Base-by-base conservation (phyloP, 331 rosid genomes). In the Acacia pycnantha region DNA sequence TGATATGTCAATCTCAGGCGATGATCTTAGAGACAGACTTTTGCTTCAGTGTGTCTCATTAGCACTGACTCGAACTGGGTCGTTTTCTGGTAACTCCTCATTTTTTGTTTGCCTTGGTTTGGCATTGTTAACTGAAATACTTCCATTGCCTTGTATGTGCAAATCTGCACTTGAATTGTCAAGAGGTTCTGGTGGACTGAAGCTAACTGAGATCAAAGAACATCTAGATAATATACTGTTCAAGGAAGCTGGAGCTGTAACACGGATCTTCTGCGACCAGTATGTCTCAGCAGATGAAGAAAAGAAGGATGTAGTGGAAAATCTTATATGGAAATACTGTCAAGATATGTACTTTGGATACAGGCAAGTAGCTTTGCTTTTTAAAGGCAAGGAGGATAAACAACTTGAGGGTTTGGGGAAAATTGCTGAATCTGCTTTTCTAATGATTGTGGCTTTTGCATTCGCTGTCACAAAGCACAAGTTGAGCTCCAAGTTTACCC, bases 401-500 rank as follows among this genome's bases (percentile, higher is more conserved):
- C 54, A 89, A 80, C 90, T 93, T 61, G 84, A 46, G 78, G 82
- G 86, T 71, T 66, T 93, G 78, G 98, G 90, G 82, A 93, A 92
- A 88, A 88, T 93, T 59, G 90, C 97, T 0, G 97, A 95, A 73
- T 93, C 98, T 80, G 90, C 98, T 79, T 93, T 95, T 70, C 92
- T 93, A 74, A 95, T 90, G 98, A 92, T 90, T 84, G 98, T 95
- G 75, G 86, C 93, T 54, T 93, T 93, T 70, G 93, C 98, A 8
- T 80, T 92, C 61, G 89, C 97, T 40, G 96, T 93, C 75, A 89
- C 98, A 69, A 95, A 95, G 73, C 88, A 89, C 80, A 95, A 88
- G 82, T 71, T 95, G 51, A 88, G 77, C 87, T 48, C 94, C 41
- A 88, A 85, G 59, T 88, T 77, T 75, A 67, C 82, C 53, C 87